Evolutionary conservation across 345 rosid genomes (phyloP).

Genomic region (Brassica nigra): DNA sequence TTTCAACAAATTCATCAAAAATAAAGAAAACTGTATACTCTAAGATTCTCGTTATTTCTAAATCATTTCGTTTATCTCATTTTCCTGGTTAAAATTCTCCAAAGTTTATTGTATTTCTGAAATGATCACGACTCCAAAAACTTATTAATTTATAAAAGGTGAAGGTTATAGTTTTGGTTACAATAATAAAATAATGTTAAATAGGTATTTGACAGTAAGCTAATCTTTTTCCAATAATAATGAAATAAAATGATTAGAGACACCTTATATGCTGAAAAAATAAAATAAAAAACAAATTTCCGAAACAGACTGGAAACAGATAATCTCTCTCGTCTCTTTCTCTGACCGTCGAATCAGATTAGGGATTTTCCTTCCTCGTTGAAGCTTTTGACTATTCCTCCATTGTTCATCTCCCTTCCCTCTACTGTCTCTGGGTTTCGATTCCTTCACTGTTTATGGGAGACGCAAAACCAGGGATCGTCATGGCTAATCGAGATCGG

Average conservation of each 20-base stretch:
- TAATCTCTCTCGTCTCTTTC: neutral
- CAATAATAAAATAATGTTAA: too few relatives aligned
- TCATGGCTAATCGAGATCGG: constrained; percentile 74
- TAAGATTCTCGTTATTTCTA: too few relatives aligned
- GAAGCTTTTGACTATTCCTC: constrained; percentile 29
- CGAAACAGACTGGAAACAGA: constrained; percentile 27
- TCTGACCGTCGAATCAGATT: constrained; percentile 18
- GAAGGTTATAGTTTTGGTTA: too few relatives aligned
- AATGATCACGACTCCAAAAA: too few relatives aligned
- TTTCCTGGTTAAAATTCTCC: too few relatives aligned
- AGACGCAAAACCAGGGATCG: constrained; percentile 74
- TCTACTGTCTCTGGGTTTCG: neutral
- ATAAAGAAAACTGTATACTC: too few relatives aligned
- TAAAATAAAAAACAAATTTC: neutral
- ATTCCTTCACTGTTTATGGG: constrained; percentile 54
- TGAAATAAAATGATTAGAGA: neutral
- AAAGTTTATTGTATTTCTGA: too few relatives aligned
- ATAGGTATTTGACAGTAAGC: too few relatives aligned
- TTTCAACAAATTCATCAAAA: too few relatives aligned
- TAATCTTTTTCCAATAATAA: neutral
- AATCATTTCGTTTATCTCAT: too few relatives aligned
- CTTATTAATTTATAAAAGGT: too few relatives aligned
- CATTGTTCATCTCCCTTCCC: constrained; percentile 17
- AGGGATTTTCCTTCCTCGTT: neutral
- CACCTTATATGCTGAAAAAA: neutral